Conservation (phyloP, 352 stramenopile genomes). For the Pythium chondricola region DNA sequence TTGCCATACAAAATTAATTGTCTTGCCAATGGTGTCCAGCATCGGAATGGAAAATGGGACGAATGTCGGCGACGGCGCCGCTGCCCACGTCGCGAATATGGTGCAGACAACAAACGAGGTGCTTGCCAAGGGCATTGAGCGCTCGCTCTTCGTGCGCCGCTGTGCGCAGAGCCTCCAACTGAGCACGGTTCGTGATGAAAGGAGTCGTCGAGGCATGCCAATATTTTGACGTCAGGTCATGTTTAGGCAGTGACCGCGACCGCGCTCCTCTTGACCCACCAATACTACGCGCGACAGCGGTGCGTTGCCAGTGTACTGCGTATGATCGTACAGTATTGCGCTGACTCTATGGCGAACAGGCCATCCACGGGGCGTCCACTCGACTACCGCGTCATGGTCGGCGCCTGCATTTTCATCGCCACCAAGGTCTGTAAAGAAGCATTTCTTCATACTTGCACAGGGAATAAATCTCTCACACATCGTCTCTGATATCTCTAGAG, state of each 20-base stretch:
- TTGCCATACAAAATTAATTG: no score
- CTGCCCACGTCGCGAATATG: no score
- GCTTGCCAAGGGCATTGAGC: constrained; percentile 4
- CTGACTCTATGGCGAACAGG: no score
- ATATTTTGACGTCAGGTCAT: no score
- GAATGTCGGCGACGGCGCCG: no score
- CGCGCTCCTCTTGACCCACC: constrained; percentile 14
- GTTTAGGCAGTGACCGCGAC: constrained; percentile 17
- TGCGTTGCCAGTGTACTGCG: not conserved
- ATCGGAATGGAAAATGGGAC: not conserved
- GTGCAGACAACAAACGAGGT: not conserved
- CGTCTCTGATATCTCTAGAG: constrained; percentile 16
- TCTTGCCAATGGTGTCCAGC: no score
- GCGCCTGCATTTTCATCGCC: constrained; percentile 22
- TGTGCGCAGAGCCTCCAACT: constrained; percentile 19
- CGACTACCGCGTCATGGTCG: constrained; percentile 14
- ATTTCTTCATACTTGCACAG: not conserved
- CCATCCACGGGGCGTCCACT: no score
- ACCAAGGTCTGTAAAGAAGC: constrained; percentile 15
- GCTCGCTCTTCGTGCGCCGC: constrained; percentile 10
- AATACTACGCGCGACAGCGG: constrained; percentile 14
- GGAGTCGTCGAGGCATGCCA: no score
- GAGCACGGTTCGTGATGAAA: constrained; percentile 19
- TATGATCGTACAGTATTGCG: not conserved
- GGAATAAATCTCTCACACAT: no score